A percentile compares a stretch with the other conserved stretches of the same genome.
Evolutionary conservation across 2,329 filamentous ascomycete species (phyloP).

Genomic region (Pseudocercospora eumusae): DNA sequence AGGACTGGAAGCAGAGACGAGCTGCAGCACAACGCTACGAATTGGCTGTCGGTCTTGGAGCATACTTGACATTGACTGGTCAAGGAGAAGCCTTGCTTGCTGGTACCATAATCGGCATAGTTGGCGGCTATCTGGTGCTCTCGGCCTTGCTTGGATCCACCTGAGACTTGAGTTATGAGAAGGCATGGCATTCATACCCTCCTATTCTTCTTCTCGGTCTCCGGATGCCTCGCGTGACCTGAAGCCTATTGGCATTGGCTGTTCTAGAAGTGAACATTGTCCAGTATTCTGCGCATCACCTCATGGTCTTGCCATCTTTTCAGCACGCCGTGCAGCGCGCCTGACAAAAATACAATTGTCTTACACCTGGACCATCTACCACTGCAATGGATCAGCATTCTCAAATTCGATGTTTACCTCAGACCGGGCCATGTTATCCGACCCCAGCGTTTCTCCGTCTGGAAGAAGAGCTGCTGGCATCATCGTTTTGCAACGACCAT

Average conservation of each 20-base stretch:
- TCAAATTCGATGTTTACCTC: no score
- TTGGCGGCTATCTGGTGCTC: conserved; percentile 37
- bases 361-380: no score
- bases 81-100: conserved; percentile 47
- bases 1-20: conserved; percentile 57
- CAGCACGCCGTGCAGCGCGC: no score
- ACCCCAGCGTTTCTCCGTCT: no score
- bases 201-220: not conserved
- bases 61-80: conserved; percentile 55
- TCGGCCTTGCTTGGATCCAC: conserved; percentile 16
- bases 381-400: no score
- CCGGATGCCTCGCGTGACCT: not conserved
- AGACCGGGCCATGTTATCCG: no score
- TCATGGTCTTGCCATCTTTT: no score
- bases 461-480: no score
- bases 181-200: not conserved
- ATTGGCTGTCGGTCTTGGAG: conserved; percentile 58
- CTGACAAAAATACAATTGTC: no score
- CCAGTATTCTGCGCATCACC: no score
- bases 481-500: no score
- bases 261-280: not conserved
- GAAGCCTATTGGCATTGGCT: not conserved
- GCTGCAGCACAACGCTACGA: conserved; percentile 60
- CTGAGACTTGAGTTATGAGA: not conserved
- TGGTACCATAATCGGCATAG: conserved; percentile 36